phyloP scores from a whole-genome alignment of 257 asterid genomes.

The Osmanthus fragrans region DNA sequence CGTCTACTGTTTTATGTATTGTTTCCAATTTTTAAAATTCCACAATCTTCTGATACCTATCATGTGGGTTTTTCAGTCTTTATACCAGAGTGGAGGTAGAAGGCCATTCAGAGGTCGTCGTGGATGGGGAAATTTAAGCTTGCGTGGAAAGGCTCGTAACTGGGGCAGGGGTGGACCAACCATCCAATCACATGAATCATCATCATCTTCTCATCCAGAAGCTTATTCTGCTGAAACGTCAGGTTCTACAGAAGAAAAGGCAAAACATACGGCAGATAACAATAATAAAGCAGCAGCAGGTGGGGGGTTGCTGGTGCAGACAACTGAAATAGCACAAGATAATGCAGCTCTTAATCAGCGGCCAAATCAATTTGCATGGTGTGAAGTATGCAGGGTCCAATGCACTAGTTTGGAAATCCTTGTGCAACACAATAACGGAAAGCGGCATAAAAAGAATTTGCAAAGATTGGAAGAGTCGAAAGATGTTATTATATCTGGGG shows the following conservation, averaged over 20 bases:
- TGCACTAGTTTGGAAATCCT: slow-evolving; percentile 26
- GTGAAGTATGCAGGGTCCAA: slow-evolving; percentile 31
- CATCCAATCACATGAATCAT: not conserved
- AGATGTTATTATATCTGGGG: not conserved
- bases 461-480: slow-evolving; percentile 13
- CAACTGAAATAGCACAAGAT: not conserved
- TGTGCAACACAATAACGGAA: slow-evolving; percentile 30
- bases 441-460: slow-evolving; percentile 33
- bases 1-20: not conserved
- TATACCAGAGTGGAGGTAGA: slow-evolving; percentile 8
- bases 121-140: slow-evolving; percentile 14
- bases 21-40: no score
- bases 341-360: not conserved
- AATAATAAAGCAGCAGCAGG: not conserved
- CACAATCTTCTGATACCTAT: slow-evolving; percentile 9
- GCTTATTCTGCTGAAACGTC: slow-evolving; percentile 2
- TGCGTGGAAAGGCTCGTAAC: slow-evolving; percentile 7
- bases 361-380: slow-evolving; percentile 18
- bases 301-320: not conserved
- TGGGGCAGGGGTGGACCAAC: slow-evolving; percentile 14
- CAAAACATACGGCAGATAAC: not conserved
- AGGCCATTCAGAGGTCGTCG: slow-evolving; percentile 6
- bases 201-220: slow-evolving; percentile 1
- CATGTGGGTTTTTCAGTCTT: slow-evolving; percentile 19
- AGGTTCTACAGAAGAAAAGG: not conserved